These are phyloP conservation scores for Paraphaeosphaeria sporulosa DNA, from an alignment of 2,329 filamentous ascomycete genomes.

Conservation along the genomic window DNA sequence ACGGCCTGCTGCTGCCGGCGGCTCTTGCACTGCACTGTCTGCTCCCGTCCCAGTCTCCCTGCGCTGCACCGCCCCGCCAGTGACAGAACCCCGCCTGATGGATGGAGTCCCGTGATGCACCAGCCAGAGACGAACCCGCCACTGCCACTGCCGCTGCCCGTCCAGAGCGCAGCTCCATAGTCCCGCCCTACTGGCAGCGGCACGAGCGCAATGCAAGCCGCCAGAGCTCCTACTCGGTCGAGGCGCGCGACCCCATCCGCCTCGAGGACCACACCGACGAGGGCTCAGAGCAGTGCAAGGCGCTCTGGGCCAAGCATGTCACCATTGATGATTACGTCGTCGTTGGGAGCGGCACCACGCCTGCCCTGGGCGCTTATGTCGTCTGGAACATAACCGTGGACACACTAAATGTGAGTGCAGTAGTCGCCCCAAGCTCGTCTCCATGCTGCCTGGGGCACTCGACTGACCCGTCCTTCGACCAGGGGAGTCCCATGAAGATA, in stretches of 20 bases:
- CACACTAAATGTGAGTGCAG: conserved; percentile 73
- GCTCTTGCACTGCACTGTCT: too few relatives aligned
- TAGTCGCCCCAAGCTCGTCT: conserved; percentile 44
- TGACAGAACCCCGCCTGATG: conserved; percentile 40
- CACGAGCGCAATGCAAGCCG: conserved; percentile 50
- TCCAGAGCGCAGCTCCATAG: conserved; percentile 42
- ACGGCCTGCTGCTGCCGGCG: not conserved
- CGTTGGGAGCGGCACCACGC: conserved; percentile 63
- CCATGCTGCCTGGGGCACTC: not conserved
- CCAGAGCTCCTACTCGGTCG: conserved; percentile 44
- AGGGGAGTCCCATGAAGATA: conserved; percentile 65
- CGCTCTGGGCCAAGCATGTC: conserved; percentile 69
- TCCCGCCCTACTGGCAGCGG: conserved; percentile 59
- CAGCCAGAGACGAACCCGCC: conserved; percentile 23
- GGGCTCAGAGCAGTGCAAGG: conserved; percentile 61
- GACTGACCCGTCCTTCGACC: conserved; percentile 17
- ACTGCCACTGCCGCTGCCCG: conserved; percentile 32
- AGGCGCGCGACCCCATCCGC: conserved; percentile 57
- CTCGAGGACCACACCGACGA: conserved; percentile 72
- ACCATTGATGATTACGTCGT: conserved; percentile 69
- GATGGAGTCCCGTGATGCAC: conserved; percentile 45
- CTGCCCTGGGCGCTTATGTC: conserved; percentile 83
- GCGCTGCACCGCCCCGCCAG: not conserved
- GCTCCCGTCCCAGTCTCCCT: too few relatives aligned
- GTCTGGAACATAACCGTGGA: conserved; percentile 92